Evolutionary conservation across 2,329 filamentous ascomycete genomes (phyloP), one percentile per base, ranked within the genome.

Genomic region (Alternaria tenuissima): DNA sequence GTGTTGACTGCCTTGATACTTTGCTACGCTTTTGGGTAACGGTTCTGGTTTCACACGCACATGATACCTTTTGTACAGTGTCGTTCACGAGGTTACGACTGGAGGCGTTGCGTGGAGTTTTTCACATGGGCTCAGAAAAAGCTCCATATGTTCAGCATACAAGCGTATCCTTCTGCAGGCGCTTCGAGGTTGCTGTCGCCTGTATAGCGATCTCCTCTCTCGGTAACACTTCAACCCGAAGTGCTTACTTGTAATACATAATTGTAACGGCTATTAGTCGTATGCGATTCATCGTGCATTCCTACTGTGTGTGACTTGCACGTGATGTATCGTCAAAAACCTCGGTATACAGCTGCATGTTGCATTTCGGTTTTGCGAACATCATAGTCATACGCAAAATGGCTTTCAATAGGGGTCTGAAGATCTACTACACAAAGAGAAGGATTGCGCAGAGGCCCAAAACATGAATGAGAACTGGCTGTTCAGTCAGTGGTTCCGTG

Each of bases 161-260:
- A 59, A 38, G 39, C 39, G 20, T 16, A 53, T 57, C 54, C 30
- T 26, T 42, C 18, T 51, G 59, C 32, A 20, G 67, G 63, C 64
- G 64, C 60, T 61, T 55, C 49, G 30, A 53, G 55, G 62, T 62
- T 62, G 63, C 62, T 48, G 60, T 61, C 63, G 63, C 65, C 54
- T 46, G 7, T 42, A 58, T 46, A 52, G 63, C 47, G 43, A 56
- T 64, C 60, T 65, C 55, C 54, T 53, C 57, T 57, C 57, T 32
- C 43, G 48, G 48, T 41, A 18, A 22, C 36, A 22, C 34, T 55
- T 48, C 8, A 43, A 20, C 41, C 48, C 52, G 58, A 43, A 62
- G 46, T 57, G 46, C 52, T 53, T 61, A 57, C 38, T 65, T 55
- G 65, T 67, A 68, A 66, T 65, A 54, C 32, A 62, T 66, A 69